These are phyloP conservation scores for Thalassiosira exigua DNA, from an alignment of 352 stramenopile species.

Conservation along the genomic window DNA sequence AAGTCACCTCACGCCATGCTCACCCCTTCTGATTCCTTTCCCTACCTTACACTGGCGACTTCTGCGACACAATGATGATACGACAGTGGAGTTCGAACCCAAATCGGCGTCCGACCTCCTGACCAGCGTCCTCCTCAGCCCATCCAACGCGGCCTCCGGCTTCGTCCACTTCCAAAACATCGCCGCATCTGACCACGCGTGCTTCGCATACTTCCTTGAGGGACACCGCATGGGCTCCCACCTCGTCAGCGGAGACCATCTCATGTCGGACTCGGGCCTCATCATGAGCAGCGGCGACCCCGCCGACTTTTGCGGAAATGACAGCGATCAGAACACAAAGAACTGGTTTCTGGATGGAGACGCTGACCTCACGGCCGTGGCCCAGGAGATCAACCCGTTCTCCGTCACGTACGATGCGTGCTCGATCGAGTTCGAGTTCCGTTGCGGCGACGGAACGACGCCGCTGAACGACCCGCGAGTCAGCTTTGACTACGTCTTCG, in stretches of 20 bases:
- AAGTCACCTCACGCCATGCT: no score
- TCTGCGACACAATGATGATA: no score
- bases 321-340: constrained; percentile 21
- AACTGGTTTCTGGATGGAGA: not conserved
- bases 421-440: constrained; percentile 38
- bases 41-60: no score
- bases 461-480: not conserved
- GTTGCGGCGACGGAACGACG: not conserved
- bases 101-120: no score
- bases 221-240: constrained; percentile 17
- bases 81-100: no score
- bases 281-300: constrained; percentile 32
- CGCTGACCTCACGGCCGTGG: constrained; percentile 1
- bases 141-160: not conserved
- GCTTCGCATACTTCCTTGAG: constrained; percentile 17
- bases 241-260: not conserved
- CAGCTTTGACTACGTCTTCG: constrained; percentile 43
- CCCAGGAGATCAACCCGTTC: not conserved
- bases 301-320: constrained; percentile 15
- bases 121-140: no score
- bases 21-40: no score
- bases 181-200: constrained; percentile 3
- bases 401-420: constrained; percentile 26
- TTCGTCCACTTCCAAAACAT: constrained; percentile 39
- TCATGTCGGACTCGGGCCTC: constrained; percentile 25